Conservation (phyloP, 2,329 filamentous ascomycete species). For the Aspergillus sp. region DNA sequence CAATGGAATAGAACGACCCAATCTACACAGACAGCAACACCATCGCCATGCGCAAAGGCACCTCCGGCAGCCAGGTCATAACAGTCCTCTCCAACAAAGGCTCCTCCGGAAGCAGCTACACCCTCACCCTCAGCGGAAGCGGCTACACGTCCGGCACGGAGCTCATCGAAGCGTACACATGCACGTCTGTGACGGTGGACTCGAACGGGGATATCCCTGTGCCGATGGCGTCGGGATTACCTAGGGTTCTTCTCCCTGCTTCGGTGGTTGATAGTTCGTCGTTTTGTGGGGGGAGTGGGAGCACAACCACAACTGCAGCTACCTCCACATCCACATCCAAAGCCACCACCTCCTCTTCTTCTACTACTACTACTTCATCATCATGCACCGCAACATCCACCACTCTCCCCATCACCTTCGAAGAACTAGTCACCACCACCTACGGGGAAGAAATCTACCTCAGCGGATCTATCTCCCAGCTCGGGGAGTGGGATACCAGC, state of each 20-base stretch:
- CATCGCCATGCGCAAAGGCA: conserved; percentile 47
- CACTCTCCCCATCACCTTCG: conserved; percentile 63
- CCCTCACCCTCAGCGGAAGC: conserved; percentile 26
- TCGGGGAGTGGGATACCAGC: conserved; percentile 64
- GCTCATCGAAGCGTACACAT: conserved; percentile 38
- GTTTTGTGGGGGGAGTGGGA: conserved; percentile 14
- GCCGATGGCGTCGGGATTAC: conserved; percentile 46
- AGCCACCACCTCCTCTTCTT: neutral
- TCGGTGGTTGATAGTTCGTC: conserved; percentile 15
- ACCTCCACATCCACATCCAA: conserved; percentile 5
- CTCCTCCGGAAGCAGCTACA: conserved; percentile 26
- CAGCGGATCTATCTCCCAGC: conserved; percentile 58
- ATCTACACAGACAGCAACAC: conserved; percentile 49
- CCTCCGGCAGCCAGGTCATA: conserved; percentile 43
- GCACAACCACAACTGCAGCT: conserved; percentile 1
- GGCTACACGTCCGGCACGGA: conserved; percentile 26
- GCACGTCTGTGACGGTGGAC: conserved; percentile 47
- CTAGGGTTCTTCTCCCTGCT: conserved; percentile 36
- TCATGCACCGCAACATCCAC: conserved; percentile 25
- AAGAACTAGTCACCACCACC: conserved; percentile 57
- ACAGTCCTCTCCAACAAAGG: conserved; percentile 49
- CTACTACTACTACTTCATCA: conserved; percentile 4
- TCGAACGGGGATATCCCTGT: conserved; percentile 48
- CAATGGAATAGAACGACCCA: conserved; percentile 33
- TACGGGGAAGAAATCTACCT: conserved; percentile 68